These are phyloP conservation scores for Neolecta irregularis DNA, from an alignment of 1,139 yeast genomes.

Conservation along the genomic window DNA sequence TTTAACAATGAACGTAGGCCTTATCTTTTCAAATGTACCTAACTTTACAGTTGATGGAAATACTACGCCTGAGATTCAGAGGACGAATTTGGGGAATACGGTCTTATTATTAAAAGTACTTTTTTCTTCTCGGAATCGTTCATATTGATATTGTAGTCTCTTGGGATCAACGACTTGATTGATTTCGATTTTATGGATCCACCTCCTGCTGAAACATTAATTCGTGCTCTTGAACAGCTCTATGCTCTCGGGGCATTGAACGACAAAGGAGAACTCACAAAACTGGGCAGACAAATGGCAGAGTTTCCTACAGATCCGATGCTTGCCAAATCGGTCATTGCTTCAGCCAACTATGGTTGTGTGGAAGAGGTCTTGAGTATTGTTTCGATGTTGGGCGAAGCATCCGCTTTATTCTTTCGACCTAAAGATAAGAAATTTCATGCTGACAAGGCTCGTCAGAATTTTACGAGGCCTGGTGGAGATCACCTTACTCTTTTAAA, in stretches of 20 bases:
- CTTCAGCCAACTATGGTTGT: conserved; percentile 46
- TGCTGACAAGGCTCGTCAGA: conserved; percentile 48
- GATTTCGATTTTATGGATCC: conserved; percentile 78
- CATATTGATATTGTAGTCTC: conserved; percentile 31
- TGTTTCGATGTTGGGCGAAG: conserved; percentile 72
- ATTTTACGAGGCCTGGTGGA: conserved; percentile 44
- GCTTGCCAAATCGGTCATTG: conserved; percentile 59
- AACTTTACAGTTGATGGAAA: conserved; percentile 79
- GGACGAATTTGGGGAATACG: conserved; percentile 76
- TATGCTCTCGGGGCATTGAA: conserved; percentile 81
- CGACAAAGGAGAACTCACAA: conserved; percentile 63
- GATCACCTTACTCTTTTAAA: conserved; percentile 68
- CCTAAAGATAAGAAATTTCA: conserved; percentile 55
- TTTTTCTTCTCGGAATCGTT: not conserved
- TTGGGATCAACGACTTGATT: conserved; percentile 72
- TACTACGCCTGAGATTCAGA: conserved; percentile 80
- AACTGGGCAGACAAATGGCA: conserved; percentile 70
- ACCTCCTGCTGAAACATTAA: conserved; percentile 58
- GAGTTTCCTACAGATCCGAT: conserved; percentile 89
- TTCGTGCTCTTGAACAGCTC: conserved; percentile 60
- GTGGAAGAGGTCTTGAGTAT: conserved; percentile 52
- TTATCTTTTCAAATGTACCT: too few species aligned
- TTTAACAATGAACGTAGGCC: conserved; percentile 51
- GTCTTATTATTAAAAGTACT: conserved; percentile 74
- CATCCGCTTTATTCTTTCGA: conserved; percentile 51